Percentiles rank a stretch among this genome's conserved stretches.
Evolutionary conservation across 441 rosid genomes (phyloP).

Genomic region (Populus hybrid): DNA sequence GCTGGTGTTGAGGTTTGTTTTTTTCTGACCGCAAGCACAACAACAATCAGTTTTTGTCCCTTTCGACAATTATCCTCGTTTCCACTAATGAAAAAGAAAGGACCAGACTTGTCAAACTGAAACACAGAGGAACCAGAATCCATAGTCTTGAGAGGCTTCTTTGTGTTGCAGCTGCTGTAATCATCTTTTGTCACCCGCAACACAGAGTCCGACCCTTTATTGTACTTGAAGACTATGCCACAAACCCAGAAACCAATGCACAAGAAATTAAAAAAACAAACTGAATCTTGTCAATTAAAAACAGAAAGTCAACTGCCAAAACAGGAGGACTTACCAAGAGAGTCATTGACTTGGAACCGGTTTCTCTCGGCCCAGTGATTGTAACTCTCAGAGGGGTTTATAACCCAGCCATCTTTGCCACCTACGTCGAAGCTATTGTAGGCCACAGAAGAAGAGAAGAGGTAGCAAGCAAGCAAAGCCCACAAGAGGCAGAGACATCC

Average conservation of each 20-base stretch:
- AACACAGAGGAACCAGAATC: constrained; percentile 49
- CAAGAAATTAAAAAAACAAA: too few species aligned
- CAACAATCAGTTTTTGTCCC: constrained; percentile 55
- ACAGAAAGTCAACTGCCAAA: not conserved
- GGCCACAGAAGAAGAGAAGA: constrained; percentile 26
- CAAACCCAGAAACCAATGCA: not conserved
- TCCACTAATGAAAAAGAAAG: constrained; percentile 69
- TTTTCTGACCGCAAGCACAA: constrained; percentile 41
- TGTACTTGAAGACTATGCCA: constrained; percentile 55
- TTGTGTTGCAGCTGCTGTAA: constrained; percentile 48
- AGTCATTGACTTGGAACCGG: constrained; percentile 60
- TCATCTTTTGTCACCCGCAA: constrained; percentile 54
- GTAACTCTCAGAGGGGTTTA: constrained; percentile 48
- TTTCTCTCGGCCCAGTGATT: constrained; percentile 48
- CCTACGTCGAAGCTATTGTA: constrained; percentile 45
- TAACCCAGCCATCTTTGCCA: constrained; percentile 67
- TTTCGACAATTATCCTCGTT: constrained; percentile 44
- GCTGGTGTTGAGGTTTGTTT: not conserved
- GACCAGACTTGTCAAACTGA: constrained; percentile 53
- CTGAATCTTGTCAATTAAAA: not conserved
- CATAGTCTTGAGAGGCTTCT: constrained; percentile 41
- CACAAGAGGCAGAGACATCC: constrained; percentile 10
- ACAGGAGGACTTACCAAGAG: constrained; percentile 38
- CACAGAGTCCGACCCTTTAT: constrained; percentile 67
- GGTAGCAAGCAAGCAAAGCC: constrained; percentile 9